Evolutionary conservation across 805 yeast species (phyloP).

Genomic region (Yarrowia keelungensis): DNA sequence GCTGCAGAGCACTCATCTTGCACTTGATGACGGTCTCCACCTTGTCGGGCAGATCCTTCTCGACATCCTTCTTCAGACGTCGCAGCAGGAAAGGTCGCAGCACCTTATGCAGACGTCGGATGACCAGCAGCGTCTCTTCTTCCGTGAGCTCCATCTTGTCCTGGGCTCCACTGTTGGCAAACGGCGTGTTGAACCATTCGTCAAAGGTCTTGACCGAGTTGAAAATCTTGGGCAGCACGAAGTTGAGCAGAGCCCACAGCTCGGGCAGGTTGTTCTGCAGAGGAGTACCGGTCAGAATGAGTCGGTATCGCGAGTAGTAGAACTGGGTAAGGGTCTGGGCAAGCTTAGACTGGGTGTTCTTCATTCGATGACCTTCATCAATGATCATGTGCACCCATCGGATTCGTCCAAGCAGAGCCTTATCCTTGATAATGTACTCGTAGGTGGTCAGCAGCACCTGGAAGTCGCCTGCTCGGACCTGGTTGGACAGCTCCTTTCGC

Average conservation of each 20-base stretch:
- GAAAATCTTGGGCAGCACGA: conserved; percentile 94
- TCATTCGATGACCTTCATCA: conserved; percentile 99
- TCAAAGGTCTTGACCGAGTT: conserved; percentile 96
- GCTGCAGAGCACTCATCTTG: conserved; percentile 86
- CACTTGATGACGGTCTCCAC: conserved; percentile 94
- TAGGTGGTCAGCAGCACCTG: conserved; percentile 91
- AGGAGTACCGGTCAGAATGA: conserved; percentile 97
- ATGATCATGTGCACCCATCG: conserved; percentile 98
- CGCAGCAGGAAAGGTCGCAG: conserved; percentile 91
- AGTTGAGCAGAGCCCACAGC: conserved; percentile 93
- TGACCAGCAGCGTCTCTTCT: conserved; percentile 93
- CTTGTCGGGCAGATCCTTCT: conserved; percentile 93
- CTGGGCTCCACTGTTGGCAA: conserved; percentile 95
- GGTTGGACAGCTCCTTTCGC: conserved; percentile 76
- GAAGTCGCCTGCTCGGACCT: conserved; percentile 78
- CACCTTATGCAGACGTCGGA: conserved; percentile 94
- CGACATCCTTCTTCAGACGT: conserved; percentile 96
- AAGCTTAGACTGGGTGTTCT: conserved; percentile 86
- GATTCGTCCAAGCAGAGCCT: conserved; percentile 75
- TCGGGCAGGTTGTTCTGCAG: conserved; percentile 94
- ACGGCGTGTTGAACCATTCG: conserved; percentile 98
- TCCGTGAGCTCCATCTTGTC: conserved; percentile 93
- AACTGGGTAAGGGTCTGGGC: conserved; percentile 82
- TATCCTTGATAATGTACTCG: conserved; percentile 92
- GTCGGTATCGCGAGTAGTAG: conserved; percentile 84